Evolutionary conservation across 345 rosid genomes (phyloP), one percentile per base, ranked within the genome.

Genomic region (Zanthoxylum bungeanum): DNA sequence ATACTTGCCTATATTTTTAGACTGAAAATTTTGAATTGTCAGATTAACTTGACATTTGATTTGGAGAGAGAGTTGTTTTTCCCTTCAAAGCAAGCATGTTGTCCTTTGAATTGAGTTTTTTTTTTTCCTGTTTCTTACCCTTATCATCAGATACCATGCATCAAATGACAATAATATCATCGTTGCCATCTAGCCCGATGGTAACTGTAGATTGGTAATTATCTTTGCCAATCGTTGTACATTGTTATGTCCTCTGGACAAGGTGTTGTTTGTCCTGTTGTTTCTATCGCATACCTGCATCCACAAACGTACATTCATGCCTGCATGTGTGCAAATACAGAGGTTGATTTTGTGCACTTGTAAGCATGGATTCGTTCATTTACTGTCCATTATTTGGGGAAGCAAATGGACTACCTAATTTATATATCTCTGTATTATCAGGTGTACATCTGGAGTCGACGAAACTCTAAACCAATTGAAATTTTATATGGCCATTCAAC

Each of bases 401-500:
- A 68, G 56, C 16, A 19, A 73, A 60, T 37, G 22, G 11, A 40
- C 25, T 62, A 47, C 58, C 12, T 58, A 49, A 50, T 40, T 60
- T 24, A 27, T 73, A 11, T 66, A 9, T 63, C 22, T 16, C 7
- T 56, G 33, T 64, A 39, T 63, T 70, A 47, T 70, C 85, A 94
- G 97, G 92, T 94, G 5, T 94, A 89, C 76, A 80, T 94, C 68
- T 94, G 96, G 97, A 94, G 88, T 76, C 70, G 72, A 30, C 79
- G 52, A 76, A 76, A 75, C 25, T 67, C 82, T 1, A 78, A 57
- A 65, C 97, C 94, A 3, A 84, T 94, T 24, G 91, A 86, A 81
- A 91, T 88, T 57, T 76, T 92, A 70, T 74, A 86, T 6, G 97
- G 93, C 61, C 98, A 94, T 79, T 85, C 77, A 49, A 87, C 74